Evolutionary conservation across 371 early-diverging fungal genomes (phyloP).

Genomic region (Syncephalis fuscata): DNA sequence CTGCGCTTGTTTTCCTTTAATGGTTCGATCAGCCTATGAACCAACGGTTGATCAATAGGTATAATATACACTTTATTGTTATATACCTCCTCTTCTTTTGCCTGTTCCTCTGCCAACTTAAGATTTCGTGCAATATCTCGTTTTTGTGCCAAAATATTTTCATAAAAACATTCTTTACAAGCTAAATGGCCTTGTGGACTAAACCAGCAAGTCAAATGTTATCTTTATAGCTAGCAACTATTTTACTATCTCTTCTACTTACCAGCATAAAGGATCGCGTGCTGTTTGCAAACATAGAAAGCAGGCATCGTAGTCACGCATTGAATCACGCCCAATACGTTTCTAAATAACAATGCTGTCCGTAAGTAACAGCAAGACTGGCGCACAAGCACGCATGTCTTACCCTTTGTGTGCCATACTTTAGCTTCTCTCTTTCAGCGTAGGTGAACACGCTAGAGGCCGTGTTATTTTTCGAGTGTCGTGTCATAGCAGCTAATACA

Average conservation of each 20-base stretch:
- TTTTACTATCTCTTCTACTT: background rate
- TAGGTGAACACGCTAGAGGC: constrained; percentile 89
- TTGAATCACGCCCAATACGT: constrained; percentile 77
- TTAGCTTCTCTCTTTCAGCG: constrained; percentile 69
- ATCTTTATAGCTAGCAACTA: background rate
- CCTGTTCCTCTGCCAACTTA: constrained; percentile 14
- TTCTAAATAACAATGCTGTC: constrained; percentile 21
- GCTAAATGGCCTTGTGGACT: constrained; percentile 61
- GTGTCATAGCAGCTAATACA: constrained; percentile 42
- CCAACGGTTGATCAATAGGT: constrained; percentile 25
- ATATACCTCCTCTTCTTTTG: constrained; percentile 22
- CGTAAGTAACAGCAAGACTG: background rate
- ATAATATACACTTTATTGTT: constrained; percentile 9
- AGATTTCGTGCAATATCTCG: constrained; percentile 48
- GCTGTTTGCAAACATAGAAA: constrained; percentile 80
- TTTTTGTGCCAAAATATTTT: constrained; percentile 76
- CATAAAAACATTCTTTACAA: constrained; percentile 81
- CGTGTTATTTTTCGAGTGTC: constrained; percentile 95
- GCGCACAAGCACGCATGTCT: background rate
- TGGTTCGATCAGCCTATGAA: background rate
- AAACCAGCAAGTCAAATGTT: too few species aligned
- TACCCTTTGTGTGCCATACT: constrained; percentile 84
- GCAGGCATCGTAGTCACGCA: constrained; percentile 76
- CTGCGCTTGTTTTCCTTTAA: constrained; percentile 4
- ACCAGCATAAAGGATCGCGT: constrained; percentile 66